A percentile compares a stretch with the other conserved stretches of the same genome.
Conservation (phyloP, 306 rosid genomes). For the Vigna nakashimae region DNA sequence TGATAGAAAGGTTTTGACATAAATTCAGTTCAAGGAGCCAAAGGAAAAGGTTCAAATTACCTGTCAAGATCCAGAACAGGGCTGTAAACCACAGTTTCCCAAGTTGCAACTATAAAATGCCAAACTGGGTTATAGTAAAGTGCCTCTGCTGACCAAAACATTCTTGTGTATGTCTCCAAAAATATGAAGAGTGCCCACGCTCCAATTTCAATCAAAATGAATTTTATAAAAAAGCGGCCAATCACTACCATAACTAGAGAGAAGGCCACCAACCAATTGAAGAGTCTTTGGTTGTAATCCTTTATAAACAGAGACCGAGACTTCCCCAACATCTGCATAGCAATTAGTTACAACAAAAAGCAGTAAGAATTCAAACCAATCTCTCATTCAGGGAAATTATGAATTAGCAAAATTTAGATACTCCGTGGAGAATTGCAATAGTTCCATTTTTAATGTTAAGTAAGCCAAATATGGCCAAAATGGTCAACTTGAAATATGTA, state of each 20-base stretch:
- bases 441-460: slow-evolving; percentile 13
- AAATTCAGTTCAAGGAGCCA: neutral
- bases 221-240: slow-evolving; percentile 86
- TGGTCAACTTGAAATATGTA: neutral
- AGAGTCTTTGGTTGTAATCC: slow-evolving; percentile 91
- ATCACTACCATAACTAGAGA: slow-evolving; percentile 89
- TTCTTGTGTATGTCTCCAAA: slow-evolving; percentile 92
- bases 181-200: slow-evolving; percentile 94
- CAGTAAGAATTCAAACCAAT: slow-evolving; percentile 36
- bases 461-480: neutral
- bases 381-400: slow-evolving; percentile 4
- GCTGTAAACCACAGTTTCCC: slow-evolving; percentile 95
- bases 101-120: slow-evolving; percentile 83
- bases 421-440: slow-evolving; percentile 14
- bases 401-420: neutral
- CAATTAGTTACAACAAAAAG: slow-evolving; percentile 33
- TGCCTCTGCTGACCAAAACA: slow-evolving; percentile 96
- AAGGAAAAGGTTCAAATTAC: slow-evolving; percentile 49
- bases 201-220: slow-evolving; percentile 82
- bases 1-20: slow-evolving; percentile 1
- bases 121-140: slow-evolving; percentile 92
- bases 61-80: slow-evolving; percentile 96
- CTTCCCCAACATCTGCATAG: slow-evolving; percentile 84
- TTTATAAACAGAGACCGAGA: slow-evolving; percentile 81
- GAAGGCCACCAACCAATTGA: slow-evolving; percentile 97